Base-by-base conservation (phyloP, 2,329 filamentous ascomycete species). In the Berkeleyomyces rouxiae region DNA sequence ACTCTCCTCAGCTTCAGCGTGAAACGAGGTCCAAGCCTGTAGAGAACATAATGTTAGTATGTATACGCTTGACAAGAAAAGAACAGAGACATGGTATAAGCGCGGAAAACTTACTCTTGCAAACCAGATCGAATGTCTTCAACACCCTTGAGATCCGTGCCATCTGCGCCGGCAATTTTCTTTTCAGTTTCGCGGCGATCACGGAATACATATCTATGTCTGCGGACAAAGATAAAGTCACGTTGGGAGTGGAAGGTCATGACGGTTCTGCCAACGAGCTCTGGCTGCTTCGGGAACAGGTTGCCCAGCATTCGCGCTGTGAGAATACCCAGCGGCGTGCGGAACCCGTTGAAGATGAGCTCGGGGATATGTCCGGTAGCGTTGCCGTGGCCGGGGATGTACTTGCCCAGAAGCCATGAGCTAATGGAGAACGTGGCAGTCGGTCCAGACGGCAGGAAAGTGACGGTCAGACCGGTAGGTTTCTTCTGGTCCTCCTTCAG, bases 161-260 rank as follows among this genome's bases (percentile, higher is more conserved):
- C 91, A 69, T 97, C 89, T 0, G 86, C 78, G 3, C 82, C 88
- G 3, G 88, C 80, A 0, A 96, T 88, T 62, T 84, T 86, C 77
- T 96, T 96, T 75, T 97, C 93, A 0, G 86, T 90, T 63, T 83
- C 79, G 9, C 86, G 80, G 77, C 93, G 95, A 65, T 97, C 90
- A 11, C 93, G 82, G 76, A 99, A 96, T 1, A 95, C 82, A 70
- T 99, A 99, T 57, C 93, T 80, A 73, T 97, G 91, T 44, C 91
- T 79, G 4, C 93, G 81, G 60, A 97, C 80, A 72, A 99, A 99
- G 68, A 97, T 93, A 73, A 92, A 97, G 73, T 97, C 92, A 66
- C 92, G 86, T 76, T 96, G 91, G 69, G 96, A 96, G 74, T 96
- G 90, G 61, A 96, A 75, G 0, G 92, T 96, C 7, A 96, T 84